Evolutionary conservation across 805 yeast genomes (phyloP), one percentile per base, ranked within the genome.

Genomic region (Nakazawaea wyomingensis): DNA sequence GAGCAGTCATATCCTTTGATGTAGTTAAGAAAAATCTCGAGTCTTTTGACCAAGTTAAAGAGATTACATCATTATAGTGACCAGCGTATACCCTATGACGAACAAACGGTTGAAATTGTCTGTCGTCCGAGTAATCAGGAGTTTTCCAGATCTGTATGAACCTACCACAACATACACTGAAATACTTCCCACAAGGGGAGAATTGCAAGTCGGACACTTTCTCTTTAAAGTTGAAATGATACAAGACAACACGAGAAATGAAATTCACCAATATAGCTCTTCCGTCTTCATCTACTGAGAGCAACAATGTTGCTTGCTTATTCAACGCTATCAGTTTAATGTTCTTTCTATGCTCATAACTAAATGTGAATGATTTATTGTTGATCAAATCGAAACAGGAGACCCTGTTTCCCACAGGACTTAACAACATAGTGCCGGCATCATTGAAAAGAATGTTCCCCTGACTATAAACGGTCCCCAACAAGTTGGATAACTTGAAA

Each of bases 71-170:
- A 39, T 80, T 81, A 59, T 80, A 89, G 66, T 93, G 99, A 28
- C 99, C 99, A 1, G 96, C 88, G 54, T 89, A 89, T 6, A 85
- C 77, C 55, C 96, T 71, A 62, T 86, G 87, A 49, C 96, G 83
- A 31, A 91, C 85, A 63, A 93, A 93, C 13, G 99, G 99, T 0
- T 96, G 93, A 71, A 93, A 93, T 59, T 89, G 96, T 48, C 96
- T 74, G 55, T 88, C 96, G 53, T 86, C 93, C 6, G 78, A 66
- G 19, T 71, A 68, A 37, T 76, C 80, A 0, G 97, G 97, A 1
- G 97, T 87, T 55, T 79, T 82, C 99, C 99, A 93, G 7, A 93
- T 82, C 61, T 93, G 97, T 14, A 91, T 68, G 42, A 85, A 83
- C 51, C 95, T 68, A 5, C 87, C 88, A 28, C 80, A 69, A 4